Percentiles rank a stretch among this genome's conserved stretches.
These are phyloP conservation scores for Alternaria burnsii DNA, from an alignment of 2,329 filamentous ascomycete genomes.

Conservation along the genomic window DNA sequence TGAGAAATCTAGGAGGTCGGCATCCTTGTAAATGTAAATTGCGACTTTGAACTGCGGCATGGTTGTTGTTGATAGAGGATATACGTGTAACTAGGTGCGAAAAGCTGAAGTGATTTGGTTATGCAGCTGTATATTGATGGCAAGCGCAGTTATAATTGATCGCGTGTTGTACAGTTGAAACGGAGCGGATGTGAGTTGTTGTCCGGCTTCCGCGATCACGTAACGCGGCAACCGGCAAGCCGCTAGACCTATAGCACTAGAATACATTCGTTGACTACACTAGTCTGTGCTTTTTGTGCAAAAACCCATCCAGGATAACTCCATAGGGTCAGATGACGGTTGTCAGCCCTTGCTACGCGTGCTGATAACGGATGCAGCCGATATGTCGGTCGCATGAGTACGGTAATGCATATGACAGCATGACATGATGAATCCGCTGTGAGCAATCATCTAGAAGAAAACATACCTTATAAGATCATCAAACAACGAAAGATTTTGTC, in stretches of 20 bases:
- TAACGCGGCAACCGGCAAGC: background rate
- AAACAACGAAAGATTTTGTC: background rate
- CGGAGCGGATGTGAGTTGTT: conserved; percentile 10
- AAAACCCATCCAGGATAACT: background rate
- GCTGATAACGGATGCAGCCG: background rate
- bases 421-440: background rate
- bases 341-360: background rate
- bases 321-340: background rate
- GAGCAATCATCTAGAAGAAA: background rate
- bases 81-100: background rate
- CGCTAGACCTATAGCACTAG: background rate
- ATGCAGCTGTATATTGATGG: too few relatives aligned
- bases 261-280: background rate
- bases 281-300: background rate
- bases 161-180: background rate
- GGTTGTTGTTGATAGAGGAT: background rate
- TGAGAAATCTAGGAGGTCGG: conserved; percentile 54
- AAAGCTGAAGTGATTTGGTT: background rate
- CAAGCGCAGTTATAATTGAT: background rate
- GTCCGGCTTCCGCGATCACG: conserved; percentile 9
- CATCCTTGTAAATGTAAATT: conserved; percentile 49
- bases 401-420: background rate
- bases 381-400: background rate
- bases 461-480: background rate
- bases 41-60: conserved; percentile 47